phyloP scores from a whole-genome alignment of 1,284 basidiomycete species.

The Melampsora allii-populina region DNA sequence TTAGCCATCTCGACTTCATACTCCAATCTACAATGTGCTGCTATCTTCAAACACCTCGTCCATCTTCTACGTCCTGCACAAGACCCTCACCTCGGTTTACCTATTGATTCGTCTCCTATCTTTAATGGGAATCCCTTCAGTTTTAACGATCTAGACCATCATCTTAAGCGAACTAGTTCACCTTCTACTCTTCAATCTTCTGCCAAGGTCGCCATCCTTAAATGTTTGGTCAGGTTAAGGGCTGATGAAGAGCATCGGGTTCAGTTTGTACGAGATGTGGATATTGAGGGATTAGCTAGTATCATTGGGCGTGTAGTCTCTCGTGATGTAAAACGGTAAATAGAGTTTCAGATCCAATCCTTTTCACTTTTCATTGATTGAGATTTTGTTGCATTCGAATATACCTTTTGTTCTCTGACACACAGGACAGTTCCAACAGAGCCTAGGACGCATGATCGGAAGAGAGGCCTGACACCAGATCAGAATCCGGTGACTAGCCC shows the following conservation, averaged over 20 bases:
- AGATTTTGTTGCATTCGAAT: neutral
- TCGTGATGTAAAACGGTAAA: neutral
- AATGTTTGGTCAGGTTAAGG: conserved; percentile 83
- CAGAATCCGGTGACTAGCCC: conserved; percentile 9
- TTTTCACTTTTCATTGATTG: neutral
- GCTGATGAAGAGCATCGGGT: conserved; percentile 87
- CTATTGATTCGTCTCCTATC: conserved; percentile 12
- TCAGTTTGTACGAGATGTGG: conserved; percentile 61
- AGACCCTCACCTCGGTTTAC: conserved; percentile 7
- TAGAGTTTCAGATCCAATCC: neutral
- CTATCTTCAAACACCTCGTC: conserved; percentile 41
- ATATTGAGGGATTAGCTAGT: conserved; percentile 55
- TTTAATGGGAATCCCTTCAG: conserved; percentile 42
- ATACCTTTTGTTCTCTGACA: neutral
- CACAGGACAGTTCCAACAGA: conserved; percentile 10
- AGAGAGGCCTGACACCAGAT: conserved; percentile 5
- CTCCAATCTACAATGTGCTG: conserved; percentile 44
- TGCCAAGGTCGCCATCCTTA: conserved; percentile 70
- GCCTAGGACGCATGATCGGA: conserved; percentile 1
- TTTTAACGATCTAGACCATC: conserved; percentile 43
- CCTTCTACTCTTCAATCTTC: conserved; percentile 51
- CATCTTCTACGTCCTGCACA: conserved; percentile 23
- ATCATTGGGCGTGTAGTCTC: conserved; percentile 51
- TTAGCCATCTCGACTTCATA: conserved; percentile 43
- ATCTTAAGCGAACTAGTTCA: conserved; percentile 43